Evolutionary conservation across 164 flowering plant genomes (phyloP).

Genomic region (Umbilicus rupestris): DNA sequence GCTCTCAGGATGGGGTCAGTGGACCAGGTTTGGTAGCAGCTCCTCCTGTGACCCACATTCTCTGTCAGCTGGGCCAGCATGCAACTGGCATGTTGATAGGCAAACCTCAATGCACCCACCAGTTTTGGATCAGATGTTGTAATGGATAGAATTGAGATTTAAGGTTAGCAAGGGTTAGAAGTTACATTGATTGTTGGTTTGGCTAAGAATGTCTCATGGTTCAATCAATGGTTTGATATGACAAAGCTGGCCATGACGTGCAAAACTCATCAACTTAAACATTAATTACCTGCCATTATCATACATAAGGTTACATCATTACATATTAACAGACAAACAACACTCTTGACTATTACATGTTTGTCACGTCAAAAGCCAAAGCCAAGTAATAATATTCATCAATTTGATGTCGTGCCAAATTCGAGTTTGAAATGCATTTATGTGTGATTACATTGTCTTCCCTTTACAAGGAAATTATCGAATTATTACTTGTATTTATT

Average conservation of each 20-base stretch:
- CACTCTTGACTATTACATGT: no score
- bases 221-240: neutral
- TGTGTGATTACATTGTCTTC: no score
- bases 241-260: slow-evolving; percentile 4
- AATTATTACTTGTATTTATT: no score
- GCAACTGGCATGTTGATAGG: neutral
- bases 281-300: neutral
- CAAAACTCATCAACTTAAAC: neutral
- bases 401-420: no score
- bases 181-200: neutral
- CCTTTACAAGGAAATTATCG: no score
- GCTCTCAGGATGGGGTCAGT: neutral
- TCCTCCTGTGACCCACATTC: neutral
- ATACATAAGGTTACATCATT: no score
- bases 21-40: neutral
- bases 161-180: slow-evolving; percentile 3
- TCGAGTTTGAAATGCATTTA: no score
- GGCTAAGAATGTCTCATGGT: neutral
- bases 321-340: no score
- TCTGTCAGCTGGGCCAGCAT: slow-evolving; percentile 5
- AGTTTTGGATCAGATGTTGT: neutral
- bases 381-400: no score
- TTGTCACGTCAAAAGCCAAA: no score
- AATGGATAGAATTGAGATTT: neutral
- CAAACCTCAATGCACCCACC: neutral